phyloP scores from a whole-genome alignment of 495 filamentous ascomycete genomes.

The Aspergillus hancockii region DNA sequence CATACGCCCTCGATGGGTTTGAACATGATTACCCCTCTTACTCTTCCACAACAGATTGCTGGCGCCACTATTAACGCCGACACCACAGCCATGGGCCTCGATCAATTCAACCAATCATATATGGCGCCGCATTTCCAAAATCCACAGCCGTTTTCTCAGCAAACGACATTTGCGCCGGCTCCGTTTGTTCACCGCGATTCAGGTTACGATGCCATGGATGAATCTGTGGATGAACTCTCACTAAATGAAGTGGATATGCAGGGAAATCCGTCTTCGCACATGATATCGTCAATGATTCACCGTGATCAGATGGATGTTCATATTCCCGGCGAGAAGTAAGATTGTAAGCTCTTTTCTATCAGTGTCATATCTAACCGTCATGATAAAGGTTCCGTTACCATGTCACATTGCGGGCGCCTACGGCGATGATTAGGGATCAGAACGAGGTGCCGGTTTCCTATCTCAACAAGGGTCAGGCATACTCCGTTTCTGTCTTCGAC shows the following conservation, averaged over 20 bases:
- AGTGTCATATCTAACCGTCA: constrained; percentile 28
- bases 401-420: constrained; percentile 87
- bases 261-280: constrained; percentile 32
- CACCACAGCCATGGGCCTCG: constrained; percentile 43
- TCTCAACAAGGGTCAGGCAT: constrained; percentile 95
- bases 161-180: constrained; percentile 73
- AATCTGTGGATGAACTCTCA: constrained; percentile 61
- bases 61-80: constrained; percentile 41
- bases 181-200: constrained; percentile 76
- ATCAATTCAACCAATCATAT: constrained; percentile 61
- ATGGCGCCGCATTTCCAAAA: constrained; percentile 70
- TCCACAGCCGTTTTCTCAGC: constrained; percentile 70
- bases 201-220: constrained; percentile 75
- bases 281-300: constrained; percentile 28
- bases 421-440: constrained; percentile 87
- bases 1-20: constrained; percentile 80
- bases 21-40: constrained; percentile 82
- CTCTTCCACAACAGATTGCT: constrained; percentile 66
- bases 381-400: constrained; percentile 87
- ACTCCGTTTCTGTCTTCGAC: constrained; percentile 78
- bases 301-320: constrained; percentile 26
- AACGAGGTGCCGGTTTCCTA: constrained; percentile 94
- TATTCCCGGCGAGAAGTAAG: constrained; percentile 53
- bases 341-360: constrained; percentile 21
- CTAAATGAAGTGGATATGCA: constrained; percentile 47